Conservation (phyloP, 106 monocot genomes). For the Phalaenopsis equestris region DNA sequence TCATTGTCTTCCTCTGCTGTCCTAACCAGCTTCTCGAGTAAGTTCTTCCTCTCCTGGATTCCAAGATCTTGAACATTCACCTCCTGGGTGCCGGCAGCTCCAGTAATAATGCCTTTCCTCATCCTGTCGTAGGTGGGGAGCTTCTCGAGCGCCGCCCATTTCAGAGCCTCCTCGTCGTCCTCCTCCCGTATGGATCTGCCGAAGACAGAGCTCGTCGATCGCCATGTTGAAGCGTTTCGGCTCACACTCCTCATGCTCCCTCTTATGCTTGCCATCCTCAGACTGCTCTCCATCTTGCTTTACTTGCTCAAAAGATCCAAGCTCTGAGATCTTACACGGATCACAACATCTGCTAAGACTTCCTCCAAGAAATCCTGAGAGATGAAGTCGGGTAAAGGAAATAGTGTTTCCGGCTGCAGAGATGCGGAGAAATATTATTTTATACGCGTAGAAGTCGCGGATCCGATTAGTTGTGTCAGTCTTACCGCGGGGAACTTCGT, state of each 20-base stretch:
- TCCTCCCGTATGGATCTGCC: constrained; percentile 14
- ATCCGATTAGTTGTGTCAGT: neutral
- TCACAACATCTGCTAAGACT: neutral
- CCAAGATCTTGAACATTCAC: constrained; percentile 24
- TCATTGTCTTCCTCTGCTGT: constrained; percentile 50
- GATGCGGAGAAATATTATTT: neutral
- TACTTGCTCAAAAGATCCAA: neutral
- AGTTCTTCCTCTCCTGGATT: constrained; percentile 21
- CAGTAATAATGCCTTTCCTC: constrained; percentile 25
- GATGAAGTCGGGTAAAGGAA: neutral
- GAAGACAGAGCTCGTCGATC: constrained; percentile 10
- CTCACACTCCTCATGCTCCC: constrained; percentile 14
- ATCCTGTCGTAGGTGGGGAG: constrained; percentile 35
- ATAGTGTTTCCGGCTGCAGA: neutral
- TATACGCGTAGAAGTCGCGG: neutral
- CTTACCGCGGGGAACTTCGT: neutral
- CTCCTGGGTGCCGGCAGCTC: constrained; percentile 13
- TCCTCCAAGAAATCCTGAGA: neutral
- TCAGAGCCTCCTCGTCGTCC: constrained; percentile 34
- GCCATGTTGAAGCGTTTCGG: constrained; percentile 15
- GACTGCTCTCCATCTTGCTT: constrained; percentile 4
- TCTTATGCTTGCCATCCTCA: constrained; percentile 3
- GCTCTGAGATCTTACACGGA: neutral
- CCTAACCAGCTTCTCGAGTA: constrained; percentile 33
- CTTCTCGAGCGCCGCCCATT: constrained; percentile 40